Conservation (phyloP, 2,329 filamentous ascomycete genomes). For the Trichoderma harzianum region DNA sequence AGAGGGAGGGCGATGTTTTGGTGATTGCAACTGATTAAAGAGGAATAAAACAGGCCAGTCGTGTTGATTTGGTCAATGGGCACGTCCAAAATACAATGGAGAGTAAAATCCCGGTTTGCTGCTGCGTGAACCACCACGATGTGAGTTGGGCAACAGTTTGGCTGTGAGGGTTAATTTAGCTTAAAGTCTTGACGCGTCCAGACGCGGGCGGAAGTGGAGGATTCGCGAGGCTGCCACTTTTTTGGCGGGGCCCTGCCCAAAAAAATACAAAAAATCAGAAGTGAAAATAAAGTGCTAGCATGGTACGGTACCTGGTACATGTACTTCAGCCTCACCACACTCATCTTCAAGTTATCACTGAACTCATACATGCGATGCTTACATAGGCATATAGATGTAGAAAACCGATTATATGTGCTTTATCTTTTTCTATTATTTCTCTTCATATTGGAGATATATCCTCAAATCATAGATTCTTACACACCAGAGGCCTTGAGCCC, state of each 20-base stretch:
- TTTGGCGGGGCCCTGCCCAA: not conserved
- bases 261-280: not conserved
- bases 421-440: not conserved
- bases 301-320: not conserved
- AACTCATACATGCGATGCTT: not conserved
- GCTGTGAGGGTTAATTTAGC: conserved; percentile 13
- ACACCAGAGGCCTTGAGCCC: not conserved
- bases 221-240: conserved; percentile 13
- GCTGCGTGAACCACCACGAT: not conserved
- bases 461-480: not conserved
- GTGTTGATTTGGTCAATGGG: not conserved
- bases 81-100: not conserved
- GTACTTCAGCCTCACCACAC: conserved; percentile 19
- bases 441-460: not conserved
- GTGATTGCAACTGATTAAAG: not conserved
- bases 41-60: not conserved
- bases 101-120: not conserved
- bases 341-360: not conserved
- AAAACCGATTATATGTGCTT: not conserved
- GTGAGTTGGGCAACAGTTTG: conserved; percentile 16
- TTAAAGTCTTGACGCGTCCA: conserved; percentile 30
- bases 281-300: not conserved
- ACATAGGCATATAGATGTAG: not conserved
- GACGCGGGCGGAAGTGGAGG: conserved; percentile 22
- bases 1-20: not conserved